A percentile compares a stretch with the other conserved stretches of the same genome.
Conservation (phyloP, 805 yeast genomes). For the Kodamaea kaohsiungensis region DNA sequence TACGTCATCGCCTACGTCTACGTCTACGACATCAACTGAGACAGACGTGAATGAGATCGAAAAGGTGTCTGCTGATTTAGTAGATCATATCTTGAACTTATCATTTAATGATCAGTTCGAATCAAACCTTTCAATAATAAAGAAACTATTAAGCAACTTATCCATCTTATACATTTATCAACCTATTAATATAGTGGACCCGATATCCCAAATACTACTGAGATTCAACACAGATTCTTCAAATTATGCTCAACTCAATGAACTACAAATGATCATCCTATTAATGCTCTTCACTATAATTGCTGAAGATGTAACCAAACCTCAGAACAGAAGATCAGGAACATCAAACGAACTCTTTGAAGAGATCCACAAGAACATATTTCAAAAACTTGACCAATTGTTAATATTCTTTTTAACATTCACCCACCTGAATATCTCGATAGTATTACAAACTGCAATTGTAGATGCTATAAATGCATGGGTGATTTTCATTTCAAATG, state of each 20-base stretch:
- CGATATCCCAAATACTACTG: conserved; percentile 7
- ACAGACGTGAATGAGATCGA: neutral
- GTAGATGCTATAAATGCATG: conserved; percentile 36
- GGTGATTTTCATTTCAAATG: conserved; percentile 37
- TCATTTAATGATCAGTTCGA: conserved; percentile 9
- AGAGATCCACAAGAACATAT: conserved; percentile 41
- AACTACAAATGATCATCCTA: conserved; percentile 18
- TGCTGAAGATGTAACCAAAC: conserved; percentile 52
- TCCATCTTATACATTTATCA: conserved; percentile 48
- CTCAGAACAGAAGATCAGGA: conserved; percentile 16
- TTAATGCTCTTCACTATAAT: conserved; percentile 45
- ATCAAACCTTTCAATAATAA: conserved; percentile 42
- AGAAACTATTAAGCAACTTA: conserved; percentile 58
- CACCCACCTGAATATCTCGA: neutral
- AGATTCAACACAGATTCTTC: neutral
- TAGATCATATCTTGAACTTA: conserved; percentile 9
- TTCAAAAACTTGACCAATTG: conserved; percentile 18
- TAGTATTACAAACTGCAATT: conserved; percentile 2
- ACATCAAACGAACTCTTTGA: conserved; percentile 14
- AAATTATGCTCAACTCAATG: conserved; percentile 1
- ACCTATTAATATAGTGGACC: conserved; percentile 34
- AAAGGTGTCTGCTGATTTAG: conserved; percentile 7
- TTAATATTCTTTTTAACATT: conserved; percentile 12
- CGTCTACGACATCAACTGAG: conserved; percentile 3
- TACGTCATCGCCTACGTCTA: too few species aligned